Base-by-base conservation (phyloP, 169 alveolate genomes). In the Plasmodium billcollinsi region DNA sequence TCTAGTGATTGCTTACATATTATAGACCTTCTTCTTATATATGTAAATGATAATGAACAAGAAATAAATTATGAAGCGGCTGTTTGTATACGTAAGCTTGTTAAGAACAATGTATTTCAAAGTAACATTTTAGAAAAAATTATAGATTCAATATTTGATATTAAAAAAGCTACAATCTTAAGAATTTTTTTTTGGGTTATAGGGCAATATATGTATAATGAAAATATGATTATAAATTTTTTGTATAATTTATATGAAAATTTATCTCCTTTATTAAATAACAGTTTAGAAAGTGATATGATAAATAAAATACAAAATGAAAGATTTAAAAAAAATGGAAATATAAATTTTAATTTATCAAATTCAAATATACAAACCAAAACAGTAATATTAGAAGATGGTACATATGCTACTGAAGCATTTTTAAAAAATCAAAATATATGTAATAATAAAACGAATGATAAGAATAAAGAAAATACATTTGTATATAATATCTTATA, bases 381-480 rank as follows among this genome's bases (percentile, higher is more conserved):
- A 74, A 97, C 99, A n/a, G 98, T 97, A 2, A 96, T 97, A n/a
- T 88, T 97, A 72, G 98, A 97, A 11, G 99, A 98, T 95, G 99
- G 99, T 9, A 97, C 99, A 26, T 97, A 97, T 92, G 99, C 99
- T 5, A 96, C 99, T 3, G 97, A 97, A 70, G 95, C 97, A 2
- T 75, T 94, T 12, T 75, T 26, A 43, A 80, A 78, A 61, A 65
- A 43, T 8, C 66, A 65, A 3, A 93, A 20, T 62, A 50, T 52
- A 9, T 33, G 47, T 12, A 18, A 54, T 12, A 18, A 54, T 3
- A 49, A 33, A 7, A 43, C 18, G 15, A 47, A 52, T n/a, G 20
- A 49, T 43, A 72, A 85, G 2, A 59, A 43, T 2, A 21, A 69
- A 26, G 21, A 86, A 11, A 33, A 74, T 73, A 39, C 89, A 2